These are phyloP conservation scores for Magnaporthiopsis poae DNA, from an alignment of 2,329 filamentous ascomycete genomes.

Conservation along the genomic window DNA sequence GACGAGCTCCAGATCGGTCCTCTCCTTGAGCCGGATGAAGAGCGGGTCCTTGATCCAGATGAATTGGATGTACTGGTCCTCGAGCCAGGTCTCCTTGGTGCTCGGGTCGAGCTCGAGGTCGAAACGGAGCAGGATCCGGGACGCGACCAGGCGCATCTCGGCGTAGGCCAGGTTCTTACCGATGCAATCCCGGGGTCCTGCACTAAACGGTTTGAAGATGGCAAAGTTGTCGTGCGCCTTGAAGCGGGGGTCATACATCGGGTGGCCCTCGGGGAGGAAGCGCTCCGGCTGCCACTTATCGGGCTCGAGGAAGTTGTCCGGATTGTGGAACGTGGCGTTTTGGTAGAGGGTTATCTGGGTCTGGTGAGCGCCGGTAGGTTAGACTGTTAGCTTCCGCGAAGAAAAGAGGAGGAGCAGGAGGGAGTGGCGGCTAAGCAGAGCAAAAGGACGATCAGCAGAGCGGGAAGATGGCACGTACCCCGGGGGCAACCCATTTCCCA, in stretches of 20 bases:
- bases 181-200: constrained; percentile 5
- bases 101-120: constrained; percentile 12
- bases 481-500: not conserved
- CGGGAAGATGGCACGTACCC: not conserved
- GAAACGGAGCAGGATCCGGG: constrained; percentile 30
- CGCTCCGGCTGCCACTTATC: not conserved
- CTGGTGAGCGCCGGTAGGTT: not conserved
- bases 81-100: constrained; percentile 20
- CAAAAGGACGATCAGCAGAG: no score
- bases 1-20: not conserved
- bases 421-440: no score
- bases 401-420: no score
- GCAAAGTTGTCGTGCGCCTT: constrained; percentile 1
- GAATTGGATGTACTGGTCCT: constrained; percentile 21
- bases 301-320: constrained; percentile 1
- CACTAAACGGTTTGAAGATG: constrained; percentile 2
- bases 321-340: not conserved
- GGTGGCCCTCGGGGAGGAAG: not conserved
- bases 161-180: constrained; percentile 24
- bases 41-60: constrained; percentile 24
- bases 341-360: not conserved
- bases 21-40: not conserved
- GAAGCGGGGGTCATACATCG: not conserved
- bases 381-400: not conserved
- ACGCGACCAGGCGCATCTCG: constrained; percentile 32